Evolutionary conservation across 192 early-diverging fungal genomes (phyloP).

Genomic region (Linnemannia schmuckeri): DNA sequence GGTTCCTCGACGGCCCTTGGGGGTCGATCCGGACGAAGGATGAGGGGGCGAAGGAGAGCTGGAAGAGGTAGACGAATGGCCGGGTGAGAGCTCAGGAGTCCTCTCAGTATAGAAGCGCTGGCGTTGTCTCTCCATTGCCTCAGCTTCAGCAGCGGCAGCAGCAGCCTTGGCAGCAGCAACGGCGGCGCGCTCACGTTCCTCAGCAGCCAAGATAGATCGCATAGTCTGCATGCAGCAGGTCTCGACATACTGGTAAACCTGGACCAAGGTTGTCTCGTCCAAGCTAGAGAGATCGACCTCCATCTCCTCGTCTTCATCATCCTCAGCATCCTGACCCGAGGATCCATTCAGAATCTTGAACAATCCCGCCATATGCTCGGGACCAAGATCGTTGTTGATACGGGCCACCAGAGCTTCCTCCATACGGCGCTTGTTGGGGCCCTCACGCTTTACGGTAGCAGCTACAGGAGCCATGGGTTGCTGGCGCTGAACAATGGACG

Average conservation of each 20-base stretch:
- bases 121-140: constrained; percentile 3
- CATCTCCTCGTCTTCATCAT: constrained; percentile 47
- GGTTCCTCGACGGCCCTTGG: constrained; percentile 11
- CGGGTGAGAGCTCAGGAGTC: constrained; percentile 35
- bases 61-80: constrained; percentile 29
- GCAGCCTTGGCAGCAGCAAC: constrained; percentile 2
- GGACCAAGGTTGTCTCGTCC: constrained; percentile 43
- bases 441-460: constrained; percentile 9
- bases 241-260: constrained; percentile 55
- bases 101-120: constrained; percentile 14
- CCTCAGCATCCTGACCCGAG: constrained; percentile 12
- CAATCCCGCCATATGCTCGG: constrained; percentile 46
- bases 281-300: constrained; percentile 46
- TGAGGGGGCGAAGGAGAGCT: constrained; percentile 33
- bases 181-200: constrained; percentile 42
- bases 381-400: constrained; percentile 50
- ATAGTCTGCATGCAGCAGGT: constrained; percentile 54
- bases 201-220: constrained; percentile 43
- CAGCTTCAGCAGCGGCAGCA: not conserved
- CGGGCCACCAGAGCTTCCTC: constrained; percentile 42
- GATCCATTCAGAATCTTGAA: constrained; percentile 42
- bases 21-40: constrained; percentile 23
- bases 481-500: not conserved
- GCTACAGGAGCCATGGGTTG: not conserved
- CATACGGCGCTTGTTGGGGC: constrained; percentile 54